Evolutionary conservation across 1,284 basidiomycete species (phyloP).

Genomic region (Cryptococcus sp.): DNA sequence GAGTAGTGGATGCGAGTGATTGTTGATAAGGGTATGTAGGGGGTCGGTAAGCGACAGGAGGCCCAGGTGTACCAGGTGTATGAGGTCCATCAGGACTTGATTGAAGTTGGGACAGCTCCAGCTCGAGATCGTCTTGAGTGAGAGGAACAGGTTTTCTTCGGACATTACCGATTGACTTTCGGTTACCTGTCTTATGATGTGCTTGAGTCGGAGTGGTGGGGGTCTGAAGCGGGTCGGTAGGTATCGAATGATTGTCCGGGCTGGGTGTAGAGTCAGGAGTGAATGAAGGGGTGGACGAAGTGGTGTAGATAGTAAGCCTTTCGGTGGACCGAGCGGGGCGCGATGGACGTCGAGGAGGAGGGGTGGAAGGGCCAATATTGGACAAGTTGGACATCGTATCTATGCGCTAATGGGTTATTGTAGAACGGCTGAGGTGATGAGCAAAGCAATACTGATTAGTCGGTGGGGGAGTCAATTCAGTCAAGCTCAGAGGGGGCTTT

Average conservation of each 20-base stretch:
- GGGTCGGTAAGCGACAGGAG: not conserved
- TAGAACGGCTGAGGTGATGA: no score
- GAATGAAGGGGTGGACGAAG: not conserved
- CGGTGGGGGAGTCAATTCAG: no score
- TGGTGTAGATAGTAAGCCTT: not conserved
- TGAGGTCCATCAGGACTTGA: not conserved
- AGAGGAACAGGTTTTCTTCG: slow-evolving; percentile 25
- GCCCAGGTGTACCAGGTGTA: not conserved
- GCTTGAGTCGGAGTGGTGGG: not conserved
- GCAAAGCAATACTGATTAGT: no score
- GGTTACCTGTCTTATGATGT: not conserved
- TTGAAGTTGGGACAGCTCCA: slow-evolving; percentile 4
- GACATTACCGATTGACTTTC: slow-evolving; percentile 19
- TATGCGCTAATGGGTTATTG: no score
- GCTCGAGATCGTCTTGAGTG: slow-evolving; percentile 3
- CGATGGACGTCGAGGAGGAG: not conserved
- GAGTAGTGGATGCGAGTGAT: slow-evolving; percentile 9
- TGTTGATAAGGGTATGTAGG: not conserved
- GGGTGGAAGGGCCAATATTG: not conserved
- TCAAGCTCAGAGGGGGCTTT: no score
- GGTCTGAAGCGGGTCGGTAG: not conserved
- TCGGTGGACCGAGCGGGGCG: not conserved
- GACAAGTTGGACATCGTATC: no score
- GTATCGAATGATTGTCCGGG: no score
- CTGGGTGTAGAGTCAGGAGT: not conserved